Evolutionary conservation across 768 basidiomycete species (phyloP), one percentile per base, ranked within the genome.

Genomic region (Collybia nuda): DNA sequence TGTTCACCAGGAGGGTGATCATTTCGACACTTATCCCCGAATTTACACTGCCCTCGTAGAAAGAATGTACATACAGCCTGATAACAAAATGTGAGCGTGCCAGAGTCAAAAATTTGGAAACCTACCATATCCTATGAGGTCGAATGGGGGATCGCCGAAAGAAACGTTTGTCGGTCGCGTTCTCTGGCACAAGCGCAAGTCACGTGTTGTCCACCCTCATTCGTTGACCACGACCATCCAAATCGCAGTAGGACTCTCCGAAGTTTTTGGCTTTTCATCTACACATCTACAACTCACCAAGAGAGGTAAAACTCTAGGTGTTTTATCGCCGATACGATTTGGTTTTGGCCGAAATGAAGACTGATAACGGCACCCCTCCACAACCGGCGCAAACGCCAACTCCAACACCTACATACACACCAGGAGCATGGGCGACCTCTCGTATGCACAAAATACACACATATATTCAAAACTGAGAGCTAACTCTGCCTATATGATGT

Each of bases 61-160:
- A 76, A 88, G 65, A 72, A 90, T 40, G 75, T 69, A 59, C 88
- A 90, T 0, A 86, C 76, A 6, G 62, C 63, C 86, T 87, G 44
- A 6, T 17, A 22, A 36, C 2, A 3, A 14, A 7, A 1, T 29
- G 21, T n/a, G 35, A 21, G 29, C 14, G 12, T 9, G 19, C 44
- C 8, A 23, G 45, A 48, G 4, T 14, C 2, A 43, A 23, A 26
- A 22, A 6, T 9, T 21, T 8, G 18, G 32, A 35, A 36, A 32
- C 47, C 47, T 23, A 61, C 62, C 62, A 62, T 61, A 24, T 5
- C 36, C 22, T 37, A 22, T 8, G 8, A 8, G 23, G 41, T 11
- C 26, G 41, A 43, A 8, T 43, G 12, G 15, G n/a, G 29, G 21
- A 36, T 22, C 28, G 18, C 22, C 14, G 44, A 22, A n/a, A 19